Conservation (phyloP, 352 stramenopile species). For the Albugo laibachii region DNA sequence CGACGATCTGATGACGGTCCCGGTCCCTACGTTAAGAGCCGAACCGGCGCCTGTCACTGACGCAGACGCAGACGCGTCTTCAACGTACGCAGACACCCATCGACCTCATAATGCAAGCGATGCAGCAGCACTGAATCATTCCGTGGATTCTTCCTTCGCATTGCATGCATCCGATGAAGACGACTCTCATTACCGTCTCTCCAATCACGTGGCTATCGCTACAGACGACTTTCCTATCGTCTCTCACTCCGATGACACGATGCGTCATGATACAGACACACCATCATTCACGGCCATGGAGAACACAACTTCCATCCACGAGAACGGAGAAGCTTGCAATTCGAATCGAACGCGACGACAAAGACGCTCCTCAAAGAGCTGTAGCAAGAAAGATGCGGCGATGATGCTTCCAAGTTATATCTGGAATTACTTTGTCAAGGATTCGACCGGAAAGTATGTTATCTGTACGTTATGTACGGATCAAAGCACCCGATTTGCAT, state of each 20-base stretch:
- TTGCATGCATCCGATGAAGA: too few species aligned
- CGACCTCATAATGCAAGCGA: neutral
- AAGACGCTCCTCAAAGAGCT: neutral
- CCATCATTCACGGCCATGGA: too few species aligned
- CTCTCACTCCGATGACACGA: too few species aligned
- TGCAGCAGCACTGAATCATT: neutral
- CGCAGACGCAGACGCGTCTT: neutral
- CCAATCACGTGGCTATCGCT: too few species aligned
- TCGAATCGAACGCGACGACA: neutral
- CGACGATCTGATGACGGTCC: slow-evolving; percentile 7
- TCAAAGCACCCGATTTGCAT: slow-evolving; percentile 51
- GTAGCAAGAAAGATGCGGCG: slow-evolving; percentile 30
- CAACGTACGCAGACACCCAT: neutral
- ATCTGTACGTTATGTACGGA: slow-evolving; percentile 50
- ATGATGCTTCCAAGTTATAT: slow-evolving; percentile 67
- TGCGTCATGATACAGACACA: too few species aligned
- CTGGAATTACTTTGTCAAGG: slow-evolving; percentile 72
- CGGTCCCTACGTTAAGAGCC: slow-evolving; percentile 5
- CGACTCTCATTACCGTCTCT: too few species aligned
- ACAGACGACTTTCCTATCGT: too few species aligned
- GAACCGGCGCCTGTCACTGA: slow-evolving; percentile 4
- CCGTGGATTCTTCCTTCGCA: neutral
- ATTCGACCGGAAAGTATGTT: slow-evolving; percentile 53
- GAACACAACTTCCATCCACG: too few species aligned
- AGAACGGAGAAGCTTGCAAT: neutral